phyloP scores from a whole-genome alignment of 768 basidiomycete species.

The Grammothele lineata region DNA sequence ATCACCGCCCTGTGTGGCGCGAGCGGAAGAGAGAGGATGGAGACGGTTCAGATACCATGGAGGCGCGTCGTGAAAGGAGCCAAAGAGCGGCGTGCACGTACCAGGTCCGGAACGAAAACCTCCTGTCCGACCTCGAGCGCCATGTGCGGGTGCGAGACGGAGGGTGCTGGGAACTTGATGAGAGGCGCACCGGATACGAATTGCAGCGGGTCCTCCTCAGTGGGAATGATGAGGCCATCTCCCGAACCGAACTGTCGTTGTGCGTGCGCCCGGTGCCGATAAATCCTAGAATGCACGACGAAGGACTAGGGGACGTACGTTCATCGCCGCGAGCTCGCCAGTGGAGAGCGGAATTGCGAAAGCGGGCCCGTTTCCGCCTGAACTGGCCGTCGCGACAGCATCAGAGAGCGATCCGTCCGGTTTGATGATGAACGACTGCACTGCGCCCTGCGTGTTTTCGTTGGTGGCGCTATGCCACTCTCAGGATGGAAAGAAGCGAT shows the following conservation, averaged over 20 bases:
- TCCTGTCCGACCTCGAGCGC: conserved; percentile 51
- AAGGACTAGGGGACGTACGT: conserved; percentile 34
- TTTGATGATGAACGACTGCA: conserved; percentile 56
- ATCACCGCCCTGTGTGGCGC: conserved; percentile 54
- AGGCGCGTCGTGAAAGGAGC: too few relatives aligned
- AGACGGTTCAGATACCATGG: too few relatives aligned
- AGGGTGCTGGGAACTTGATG: conserved; percentile 49
- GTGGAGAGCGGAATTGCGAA: conserved; percentile 48
- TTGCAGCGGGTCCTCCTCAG: conserved; percentile 33
- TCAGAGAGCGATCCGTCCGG: conserved; percentile 39
- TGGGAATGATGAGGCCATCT: conserved; percentile 50
- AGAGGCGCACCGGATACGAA: conserved; percentile 31
- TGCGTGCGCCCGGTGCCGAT: too few relatives aligned
- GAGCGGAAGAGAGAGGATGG: too few relatives aligned
- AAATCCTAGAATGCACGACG: neutral
- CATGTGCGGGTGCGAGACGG: conserved; percentile 69
- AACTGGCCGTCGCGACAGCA: conserved; percentile 39
- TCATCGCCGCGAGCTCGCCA: conserved; percentile 54
- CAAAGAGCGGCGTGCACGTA: conserved; percentile 33
- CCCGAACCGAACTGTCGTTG: conserved; percentile 49
- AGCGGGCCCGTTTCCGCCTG: conserved; percentile 50
- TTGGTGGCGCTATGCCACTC: conserved; percentile 47
- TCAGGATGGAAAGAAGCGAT: neutral
- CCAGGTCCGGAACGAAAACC: conserved; percentile 65
- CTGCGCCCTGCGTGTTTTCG: conserved; percentile 37